Evolutionary conservation across 768 basidiomycete genomes (phyloP).

Genomic region (Collybiopsis luxurians): DNA sequence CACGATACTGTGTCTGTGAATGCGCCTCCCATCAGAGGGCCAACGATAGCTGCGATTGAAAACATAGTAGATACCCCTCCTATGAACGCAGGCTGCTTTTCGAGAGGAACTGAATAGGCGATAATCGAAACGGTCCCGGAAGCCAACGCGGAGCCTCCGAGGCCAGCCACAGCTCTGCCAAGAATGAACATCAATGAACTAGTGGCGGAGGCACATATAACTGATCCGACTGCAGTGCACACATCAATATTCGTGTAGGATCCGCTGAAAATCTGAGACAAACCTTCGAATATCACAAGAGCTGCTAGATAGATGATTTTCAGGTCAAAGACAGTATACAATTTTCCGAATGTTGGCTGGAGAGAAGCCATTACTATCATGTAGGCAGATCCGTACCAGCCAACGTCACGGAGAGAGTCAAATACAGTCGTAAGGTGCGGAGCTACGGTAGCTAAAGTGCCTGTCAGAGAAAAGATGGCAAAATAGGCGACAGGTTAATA

Average conservation of each 20-base stretch:
- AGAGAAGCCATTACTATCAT: conserved; percentile 14
- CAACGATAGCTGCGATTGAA: conserved; percentile 11
- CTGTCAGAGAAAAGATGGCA: background rate
- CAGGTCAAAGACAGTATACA: conserved; percentile 2
- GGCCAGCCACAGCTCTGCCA: conserved; percentile 39
- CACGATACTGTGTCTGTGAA: conserved; percentile 19
- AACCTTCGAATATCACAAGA: conserved; percentile 22
- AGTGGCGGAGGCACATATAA: conserved; percentile 33
- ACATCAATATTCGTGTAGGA: conserved; percentile 21
- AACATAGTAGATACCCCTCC: conserved; percentile 35
- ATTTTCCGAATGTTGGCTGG: conserved; percentile 22
- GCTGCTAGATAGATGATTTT: conserved; percentile 17
- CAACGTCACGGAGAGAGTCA: background rate
- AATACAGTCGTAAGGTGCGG: conserved; percentile 2
- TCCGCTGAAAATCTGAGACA: conserved; percentile 22
- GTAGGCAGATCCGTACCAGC: background rate
- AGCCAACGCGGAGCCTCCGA: conserved; percentile 34
- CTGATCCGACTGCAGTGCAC: conserved; percentile 36
- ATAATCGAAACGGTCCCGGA: background rate
- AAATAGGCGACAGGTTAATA: background rate
- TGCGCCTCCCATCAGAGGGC: conserved; percentile 25
- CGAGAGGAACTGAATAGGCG: conserved; percentile 12
- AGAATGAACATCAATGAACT: conserved; percentile 27
- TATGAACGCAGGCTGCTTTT: conserved; percentile 26
- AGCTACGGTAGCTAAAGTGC: background rate